A percentile compares a stretch with the other conserved stretches of the same genome.
phyloP scores from a whole-genome alignment of 352 stramenopile genomes.

The Phytophthora idaei region DNA sequence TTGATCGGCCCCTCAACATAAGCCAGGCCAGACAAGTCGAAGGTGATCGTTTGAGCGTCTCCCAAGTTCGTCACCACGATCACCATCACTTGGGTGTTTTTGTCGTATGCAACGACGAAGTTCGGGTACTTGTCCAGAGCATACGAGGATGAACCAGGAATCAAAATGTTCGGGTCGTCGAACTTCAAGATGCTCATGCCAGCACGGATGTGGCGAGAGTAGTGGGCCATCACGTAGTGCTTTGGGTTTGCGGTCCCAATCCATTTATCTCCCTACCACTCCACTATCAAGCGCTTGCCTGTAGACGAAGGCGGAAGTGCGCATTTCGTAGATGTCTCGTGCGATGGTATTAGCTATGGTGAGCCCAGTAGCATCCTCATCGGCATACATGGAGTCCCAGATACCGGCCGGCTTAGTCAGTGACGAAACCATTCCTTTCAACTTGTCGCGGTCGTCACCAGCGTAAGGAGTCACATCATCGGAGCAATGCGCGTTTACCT shows the following conservation, averaged over 20 bases:
- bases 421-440: conserved; percentile 28
- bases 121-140: conserved; percentile 15
- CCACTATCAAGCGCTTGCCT: conserved; percentile 49
- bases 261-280: conserved; percentile 43
- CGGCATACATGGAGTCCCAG: conserved; percentile 53
- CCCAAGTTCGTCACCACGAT: conserved; percentile 18
- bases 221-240: conserved; percentile 55
- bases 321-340: conserved; percentile 52
- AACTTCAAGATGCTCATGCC: conserved; percentile 45
- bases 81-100: conserved; percentile 10
- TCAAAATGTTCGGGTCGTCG: conserved; percentile 20
- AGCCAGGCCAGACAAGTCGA: conserved; percentile 9
- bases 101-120: conserved; percentile 25
- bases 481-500: conserved; percentile 54
- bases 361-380: conserved; percentile 42
- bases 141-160: conserved; percentile 16
- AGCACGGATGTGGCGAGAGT: conserved; percentile 51
- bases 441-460: conserved; percentile 28
- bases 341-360: conserved; percentile 49
- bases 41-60: conserved; percentile 15
- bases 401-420: conserved; percentile 21
- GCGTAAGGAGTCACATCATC: conserved; percentile 41
- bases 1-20: conserved; percentile 7
- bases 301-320: conserved; percentile 53
- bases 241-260: conserved; percentile 46